These are phyloP conservation scores for Thamnidium elegans DNA, from an alignment of 192 early-diverging fungal genomes.

Conservation along the genomic window DNA sequence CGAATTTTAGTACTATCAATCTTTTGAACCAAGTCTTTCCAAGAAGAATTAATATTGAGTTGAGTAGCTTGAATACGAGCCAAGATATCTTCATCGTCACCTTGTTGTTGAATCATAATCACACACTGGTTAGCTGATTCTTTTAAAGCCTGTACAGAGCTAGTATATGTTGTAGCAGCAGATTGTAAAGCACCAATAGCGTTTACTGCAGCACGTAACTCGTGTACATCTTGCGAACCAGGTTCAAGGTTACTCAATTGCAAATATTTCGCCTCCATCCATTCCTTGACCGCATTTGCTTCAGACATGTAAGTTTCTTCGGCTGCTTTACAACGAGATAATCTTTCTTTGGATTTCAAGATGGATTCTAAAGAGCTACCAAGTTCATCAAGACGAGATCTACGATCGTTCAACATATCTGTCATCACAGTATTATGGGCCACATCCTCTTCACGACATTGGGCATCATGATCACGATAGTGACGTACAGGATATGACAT, in stretches of 20 bases:
- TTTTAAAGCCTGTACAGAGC: slow-evolving; percentile 18
- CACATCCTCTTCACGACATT: slow-evolving; percentile 6
- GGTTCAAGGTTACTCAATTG: not conserved
- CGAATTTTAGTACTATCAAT: not conserved
- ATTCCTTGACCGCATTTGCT: slow-evolving; percentile 15
- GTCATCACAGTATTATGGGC: slow-evolving; percentile 11
- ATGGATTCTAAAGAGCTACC: slow-evolving; percentile 20
- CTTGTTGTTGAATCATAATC: slow-evolving; percentile 12
- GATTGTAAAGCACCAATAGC: slow-evolving; percentile 14
- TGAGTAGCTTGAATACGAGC: slow-evolving; percentile 8
- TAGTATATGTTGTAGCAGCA: slow-evolving; percentile 11
- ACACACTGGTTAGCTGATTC: slow-evolving; percentile 9
- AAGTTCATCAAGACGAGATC: slow-evolving; percentile 16
- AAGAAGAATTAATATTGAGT: slow-evolving; percentile 14
- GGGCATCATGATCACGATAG: not conserved
- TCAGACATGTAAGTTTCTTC: slow-evolving; percentile 19
- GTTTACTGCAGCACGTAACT: slow-evolving; percentile 1
- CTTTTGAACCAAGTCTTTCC: slow-evolving; percentile 9
- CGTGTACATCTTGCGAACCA: not conserved
- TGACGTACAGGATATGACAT: slow-evolving; percentile 13
- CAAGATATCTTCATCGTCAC: slow-evolving; percentile 10
- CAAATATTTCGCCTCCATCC: slow-evolving; percentile 19
- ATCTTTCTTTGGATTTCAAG: slow-evolving; percentile 22
- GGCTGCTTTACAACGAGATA: slow-evolving; percentile 22
- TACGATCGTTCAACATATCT: slow-evolving; percentile 16